Percentiles rank a stretch among this genome's conserved stretches.
These are phyloP conservation scores for Didymella exigua DNA, from an alignment of 2,329 filamentous ascomycete species.

Conservation along the genomic window DNA sequence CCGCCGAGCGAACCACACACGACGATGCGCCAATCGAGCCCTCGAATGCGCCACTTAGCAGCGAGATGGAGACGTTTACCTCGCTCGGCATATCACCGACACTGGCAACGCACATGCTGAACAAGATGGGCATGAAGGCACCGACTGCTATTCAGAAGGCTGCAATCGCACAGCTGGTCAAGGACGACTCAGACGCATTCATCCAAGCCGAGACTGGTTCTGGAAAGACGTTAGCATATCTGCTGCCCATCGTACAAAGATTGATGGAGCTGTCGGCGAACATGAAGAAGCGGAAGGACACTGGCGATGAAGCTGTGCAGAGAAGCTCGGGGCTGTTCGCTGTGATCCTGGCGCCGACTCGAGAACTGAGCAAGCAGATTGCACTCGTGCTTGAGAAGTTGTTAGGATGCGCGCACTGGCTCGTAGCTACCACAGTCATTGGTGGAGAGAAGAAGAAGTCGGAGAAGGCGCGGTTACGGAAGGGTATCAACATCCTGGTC, in stretches of 20 bases:
- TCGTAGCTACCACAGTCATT: slow-evolving; percentile 85
- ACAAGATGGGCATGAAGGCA: slow-evolving; percentile 85
- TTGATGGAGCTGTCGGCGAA: slow-evolving; percentile 74
- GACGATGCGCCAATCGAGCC: slow-evolving; percentile 65
- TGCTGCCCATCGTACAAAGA: slow-evolving; percentile 88
- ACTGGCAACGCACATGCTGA: slow-evolving; percentile 79
- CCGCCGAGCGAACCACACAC: slow-evolving; percentile 22
- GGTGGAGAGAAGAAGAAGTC: slow-evolving; percentile 76
- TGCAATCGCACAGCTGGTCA: slow-evolving; percentile 79
- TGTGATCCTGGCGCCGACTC: slow-evolving; percentile 89
- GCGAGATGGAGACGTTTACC: slow-evolving; percentile 84
- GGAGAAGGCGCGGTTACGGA: slow-evolving; percentile 91
- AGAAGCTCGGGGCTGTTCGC: slow-evolving; percentile 90
- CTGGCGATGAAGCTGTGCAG: slow-evolving; percentile 61
- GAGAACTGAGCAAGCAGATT: slow-evolving; percentile 94
- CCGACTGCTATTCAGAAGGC: slow-evolving; percentile 95
- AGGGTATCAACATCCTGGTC: slow-evolving; percentile 93
- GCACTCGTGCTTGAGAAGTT: slow-evolving; percentile 83
- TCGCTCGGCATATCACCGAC: slow-evolving; percentile 80
- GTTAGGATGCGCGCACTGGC: slow-evolving; percentile 88
- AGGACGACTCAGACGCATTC: slow-evolving; percentile 86
- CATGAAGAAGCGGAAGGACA: slow-evolving; percentile 50
- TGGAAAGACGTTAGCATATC: slow-evolving; percentile 95
- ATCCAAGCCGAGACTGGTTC: slow-evolving; percentile 97
- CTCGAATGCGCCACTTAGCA: slow-evolving; percentile 87